Evolutionary conservation across 169 alveolate genomes (phyloP).

Genomic region (Eimeria zaria): DNA sequence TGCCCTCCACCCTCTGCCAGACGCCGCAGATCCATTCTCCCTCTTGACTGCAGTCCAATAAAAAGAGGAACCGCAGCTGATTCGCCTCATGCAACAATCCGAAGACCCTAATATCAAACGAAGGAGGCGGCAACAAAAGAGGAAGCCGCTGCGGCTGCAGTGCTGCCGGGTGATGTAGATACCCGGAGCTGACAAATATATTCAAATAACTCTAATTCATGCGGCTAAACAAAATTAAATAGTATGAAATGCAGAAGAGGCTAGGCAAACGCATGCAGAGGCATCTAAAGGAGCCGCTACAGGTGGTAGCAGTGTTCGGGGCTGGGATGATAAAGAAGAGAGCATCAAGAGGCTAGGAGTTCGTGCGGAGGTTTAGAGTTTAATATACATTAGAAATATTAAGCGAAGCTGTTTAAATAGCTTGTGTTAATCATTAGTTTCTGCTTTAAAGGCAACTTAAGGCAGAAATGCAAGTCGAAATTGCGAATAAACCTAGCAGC

Average conservation of each 20-base stretch:
- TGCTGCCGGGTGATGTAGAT: neutral
- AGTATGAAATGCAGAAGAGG: neutral
- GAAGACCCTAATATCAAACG: too few species aligned
- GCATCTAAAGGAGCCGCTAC: neutral
- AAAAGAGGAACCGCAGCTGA: neutral
- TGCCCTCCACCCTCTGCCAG: neutral
- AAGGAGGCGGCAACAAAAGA: neutral
- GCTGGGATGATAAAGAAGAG: neutral
- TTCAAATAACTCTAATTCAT: neutral
- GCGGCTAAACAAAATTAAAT: neutral
- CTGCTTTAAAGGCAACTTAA: neutral
- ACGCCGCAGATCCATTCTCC: neutral
- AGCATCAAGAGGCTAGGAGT: neutral
- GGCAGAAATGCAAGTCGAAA: neutral
- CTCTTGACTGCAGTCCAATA: neutral
- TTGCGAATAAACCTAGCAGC: neutral
- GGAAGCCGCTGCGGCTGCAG: neutral
- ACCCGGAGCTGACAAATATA: neutral
- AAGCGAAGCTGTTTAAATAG: too few species aligned
- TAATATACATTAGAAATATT: neutral
- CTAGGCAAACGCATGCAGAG: neutral
- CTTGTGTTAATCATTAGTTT: neutral
- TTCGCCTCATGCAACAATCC: neutral
- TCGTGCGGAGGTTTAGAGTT: neutral
- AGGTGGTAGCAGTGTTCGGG: conserved; percentile 27